Percentiles rank a stretch among this genome's conserved stretches.
These are phyloP conservation scores for Ustanciosporium gigantosporum DNA, from an alignment of 1,284 basidiomycete species.

Conservation along the genomic window DNA sequence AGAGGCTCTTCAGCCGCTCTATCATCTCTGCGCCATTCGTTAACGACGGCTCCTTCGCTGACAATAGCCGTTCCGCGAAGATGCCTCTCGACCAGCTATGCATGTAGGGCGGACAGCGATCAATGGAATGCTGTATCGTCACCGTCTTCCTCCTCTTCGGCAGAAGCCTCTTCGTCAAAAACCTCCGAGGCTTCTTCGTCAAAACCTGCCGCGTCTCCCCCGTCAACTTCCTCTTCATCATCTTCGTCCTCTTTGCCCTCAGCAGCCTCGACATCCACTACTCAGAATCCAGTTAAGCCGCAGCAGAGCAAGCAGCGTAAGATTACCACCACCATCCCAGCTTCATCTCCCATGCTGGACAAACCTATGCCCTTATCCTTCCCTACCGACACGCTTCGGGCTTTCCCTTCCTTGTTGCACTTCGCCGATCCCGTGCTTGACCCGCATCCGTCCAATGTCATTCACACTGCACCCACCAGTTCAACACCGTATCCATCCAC, in stretches of 20 bases:
- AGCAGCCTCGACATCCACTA: background rate
- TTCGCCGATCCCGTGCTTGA: constrained; percentile 59
- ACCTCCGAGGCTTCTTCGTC: background rate
- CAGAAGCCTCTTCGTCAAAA: background rate
- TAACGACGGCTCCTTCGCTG: too few species aligned
- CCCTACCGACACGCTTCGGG: constrained; percentile 25
- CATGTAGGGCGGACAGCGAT: background rate
- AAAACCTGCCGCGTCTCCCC: background rate
- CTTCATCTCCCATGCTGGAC: constrained; percentile 39
- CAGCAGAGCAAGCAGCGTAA: too few species aligned
- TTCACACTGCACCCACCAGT: constrained; percentile 24
- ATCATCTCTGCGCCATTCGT: too few species aligned
- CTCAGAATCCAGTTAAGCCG: too few species aligned
- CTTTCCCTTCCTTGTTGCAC: constrained; percentile 53
- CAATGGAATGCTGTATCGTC: too few species aligned
- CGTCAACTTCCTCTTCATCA: background rate
- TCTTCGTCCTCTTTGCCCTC: background rate
- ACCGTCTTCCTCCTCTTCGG: background rate
- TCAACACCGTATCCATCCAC: constrained; percentile 30
- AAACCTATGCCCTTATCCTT: constrained; percentile 45
- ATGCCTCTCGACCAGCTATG: background rate
- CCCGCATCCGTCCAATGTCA: constrained; percentile 40
- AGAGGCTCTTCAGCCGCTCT: too few species aligned
- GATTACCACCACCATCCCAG: too few species aligned
- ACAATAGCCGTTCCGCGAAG: background rate